Evolutionary conservation across 805 yeast species (phyloP).

Genomic region (Ogataea trehaloabstinens): DNA sequence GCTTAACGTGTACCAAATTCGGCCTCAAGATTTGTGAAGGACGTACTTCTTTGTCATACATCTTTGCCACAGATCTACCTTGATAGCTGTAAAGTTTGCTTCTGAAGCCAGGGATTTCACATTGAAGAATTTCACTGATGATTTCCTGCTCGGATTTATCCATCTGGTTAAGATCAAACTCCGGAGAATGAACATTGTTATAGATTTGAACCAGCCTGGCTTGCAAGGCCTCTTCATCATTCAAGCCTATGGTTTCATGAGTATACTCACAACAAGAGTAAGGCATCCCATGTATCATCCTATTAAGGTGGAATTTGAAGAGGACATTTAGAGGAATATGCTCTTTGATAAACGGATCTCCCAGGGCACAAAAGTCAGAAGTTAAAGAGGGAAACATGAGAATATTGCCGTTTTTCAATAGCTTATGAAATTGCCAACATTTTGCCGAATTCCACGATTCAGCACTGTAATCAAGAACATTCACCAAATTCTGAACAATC

Average conservation of each 20-base stretch:
- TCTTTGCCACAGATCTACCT: constrained; percentile 54
- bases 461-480: constrained; percentile 41
- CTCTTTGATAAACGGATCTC: constrained; percentile 3
- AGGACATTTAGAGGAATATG: constrained; percentile 3
- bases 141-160: constrained; percentile 21
- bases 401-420: constrained; percentile 5
- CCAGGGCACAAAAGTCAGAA: constrained; percentile 2
- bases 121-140: constrained; percentile 24
- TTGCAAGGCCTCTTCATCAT: constrained; percentile 15
- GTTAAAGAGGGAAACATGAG: constrained; percentile 11
- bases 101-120: constrained; percentile 44
- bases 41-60: constrained; percentile 52
- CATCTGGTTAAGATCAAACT: constrained; percentile 17
- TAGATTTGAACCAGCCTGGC: constrained; percentile 34
- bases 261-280: constrained; percentile 6
- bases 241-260: constrained; percentile 5
- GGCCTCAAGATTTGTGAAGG: constrained; percentile 27
- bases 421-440: constrained; percentile 5
- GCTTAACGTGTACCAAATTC: constrained; percentile 10
- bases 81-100: constrained; percentile 58
- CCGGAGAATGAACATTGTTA: constrained; percentile 34
- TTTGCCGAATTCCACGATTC: constrained; percentile 35
- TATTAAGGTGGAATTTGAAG: constrained; percentile 31
- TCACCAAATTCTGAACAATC: constrained; percentile 37
- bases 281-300: constrained; percentile 32